Base-by-base conservation (phyloP, 2,329 filamentous ascomycete genomes). In the Aurifilum marmelostoma region DNA sequence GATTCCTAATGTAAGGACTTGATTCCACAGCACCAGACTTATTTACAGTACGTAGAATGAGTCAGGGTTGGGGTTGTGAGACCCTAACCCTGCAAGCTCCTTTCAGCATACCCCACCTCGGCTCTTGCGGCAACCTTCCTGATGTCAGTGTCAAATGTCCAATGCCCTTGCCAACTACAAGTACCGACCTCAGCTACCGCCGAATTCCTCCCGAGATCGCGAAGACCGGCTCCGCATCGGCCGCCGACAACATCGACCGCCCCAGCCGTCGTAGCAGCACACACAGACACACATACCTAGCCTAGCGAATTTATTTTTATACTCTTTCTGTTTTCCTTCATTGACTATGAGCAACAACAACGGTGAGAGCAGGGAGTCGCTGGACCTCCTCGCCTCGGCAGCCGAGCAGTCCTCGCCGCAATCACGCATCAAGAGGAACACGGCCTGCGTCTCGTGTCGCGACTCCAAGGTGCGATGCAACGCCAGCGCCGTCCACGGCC, bases 401-500 rank as follows among this genome's bases (percentile, higher is more conserved):
- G 70, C 70, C 67, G 70, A 71, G 56, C 70, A 71, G 58, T 69
- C 67, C 1, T 71, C 70, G 14, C 70, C 70, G 2, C 70, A 71
- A 62, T 62, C 62, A 16, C 67, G 70, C 54, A 69, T 71, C 58
- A 71, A 69, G 58, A 62, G 70, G 59, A 71, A 71, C 59, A 71
- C 70, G 1, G 70, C 70, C 37, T 71, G 70, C 47, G 68, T 72
- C 24, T 71, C 68, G 29, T 70, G 68, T 43, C 67, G 68, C 21
- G 68, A 68, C 65, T 68, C 68, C 4, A 72, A 84, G 82, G 82
- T 84, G 34, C 80, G 81, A 67, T 84, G 83, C 74, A 80, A 80
- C 73, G 77, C 80, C 24, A 82, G 79, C 72, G 72, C 76, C 18
- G 74, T 75, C 14, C 73, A 76, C 2, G 80, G 80, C 64, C 77